Evolutionary conservation across 495 filamentous ascomycete genomes (phyloP), one percentile per base, ranked within the genome.

Genomic region (Astrocystis sublimbata): DNA sequence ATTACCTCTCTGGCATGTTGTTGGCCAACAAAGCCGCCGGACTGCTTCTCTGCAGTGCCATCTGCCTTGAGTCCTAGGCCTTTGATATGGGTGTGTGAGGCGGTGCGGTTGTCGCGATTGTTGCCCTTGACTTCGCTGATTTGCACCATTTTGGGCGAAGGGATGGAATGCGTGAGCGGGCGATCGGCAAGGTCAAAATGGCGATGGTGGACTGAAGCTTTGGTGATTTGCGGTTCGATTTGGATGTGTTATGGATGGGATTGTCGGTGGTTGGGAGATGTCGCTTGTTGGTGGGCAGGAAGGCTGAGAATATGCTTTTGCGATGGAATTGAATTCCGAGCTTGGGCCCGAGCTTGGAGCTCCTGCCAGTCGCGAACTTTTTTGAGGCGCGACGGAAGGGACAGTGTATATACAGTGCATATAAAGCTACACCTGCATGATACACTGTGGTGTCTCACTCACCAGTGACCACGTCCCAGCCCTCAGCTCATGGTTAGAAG

Each of bases 81-180:
- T 73, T 90, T 94, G 80, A 98, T 98, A 77, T 98, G 94, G 17
- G 94, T 94, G 76, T 98, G 94, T 60, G 93, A 90, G 36, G 94
- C 92, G 24, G 93, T 98, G 68, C 96, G 87, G 77, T 94, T 92
- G 75, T 96, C 92, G 82, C 94, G 92, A 78, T 88, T 88, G 79
- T 91, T 93, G 80, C 89, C 89, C 80, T 96, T 96, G 68, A 97
- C 92, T 81, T 97, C 93, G 76, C 88, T 92, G 80, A 97, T 96
- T 72, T 92, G 90, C 58, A 97, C 92, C 91, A 96, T 96, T 21
- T 60, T 74, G 69, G 40, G 60, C 69, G 67, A 66, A 67, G 61
- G 55, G 56, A 65, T 57, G 51, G 42, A 9, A 57, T 12, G 21
- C 41, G 42, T 35, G 49, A 28, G 45, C 33, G 52, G 41, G 19